Percentiles rank a stretch among this genome's conserved stretches.
Evolutionary conservation across 208 protist species (phyloP).

Genomic region (Leptomonas pyrrhocoris): DNA sequence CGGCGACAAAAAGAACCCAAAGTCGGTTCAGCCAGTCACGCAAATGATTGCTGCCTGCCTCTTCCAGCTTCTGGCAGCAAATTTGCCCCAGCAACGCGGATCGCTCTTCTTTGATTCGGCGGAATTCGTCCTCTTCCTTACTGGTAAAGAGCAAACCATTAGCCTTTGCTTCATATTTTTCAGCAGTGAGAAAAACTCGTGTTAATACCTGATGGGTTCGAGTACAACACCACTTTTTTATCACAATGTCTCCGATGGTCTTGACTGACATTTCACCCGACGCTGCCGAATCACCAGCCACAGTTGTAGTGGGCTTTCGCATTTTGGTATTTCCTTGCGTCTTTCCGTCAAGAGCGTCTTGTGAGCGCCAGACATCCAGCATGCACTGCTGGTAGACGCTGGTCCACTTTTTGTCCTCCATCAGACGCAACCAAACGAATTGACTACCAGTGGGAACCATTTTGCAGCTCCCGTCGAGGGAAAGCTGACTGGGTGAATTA

Average conservation of each 20-base stretch:
- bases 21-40: conserved; percentile 62
- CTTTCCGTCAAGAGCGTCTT: conserved; percentile 23
- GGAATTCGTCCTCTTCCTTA: conserved; percentile 56
- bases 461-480: conserved; percentile 29
- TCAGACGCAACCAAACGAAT: conserved; percentile 68
- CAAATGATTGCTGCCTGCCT: conserved; percentile 38
- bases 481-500: conserved; percentile 7
- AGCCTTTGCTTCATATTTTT: conserved; percentile 53
- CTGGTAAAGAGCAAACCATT: conserved; percentile 46
- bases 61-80: conserved; percentile 32
- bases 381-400: conserved; percentile 48
- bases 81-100: conserved; percentile 47
- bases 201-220: conserved; percentile 73
- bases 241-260: conserved; percentile 64
- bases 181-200: conserved; percentile 54
- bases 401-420: conserved; percentile 55
- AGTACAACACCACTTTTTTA: conserved; percentile 66
- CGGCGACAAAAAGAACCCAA: conserved; percentile 69
- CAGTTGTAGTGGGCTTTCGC: conserved; percentile 7
- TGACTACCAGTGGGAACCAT: conserved; percentile 52
- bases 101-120: conserved; percentile 53
- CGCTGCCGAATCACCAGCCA: neutral
- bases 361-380: conserved; percentile 43
- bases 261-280: conserved; percentile 6
- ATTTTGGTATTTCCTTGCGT: conserved; percentile 15